phyloP scores from a whole-genome alignment of 208 protist species.

The Wallacemonas collosoma region DNA sequence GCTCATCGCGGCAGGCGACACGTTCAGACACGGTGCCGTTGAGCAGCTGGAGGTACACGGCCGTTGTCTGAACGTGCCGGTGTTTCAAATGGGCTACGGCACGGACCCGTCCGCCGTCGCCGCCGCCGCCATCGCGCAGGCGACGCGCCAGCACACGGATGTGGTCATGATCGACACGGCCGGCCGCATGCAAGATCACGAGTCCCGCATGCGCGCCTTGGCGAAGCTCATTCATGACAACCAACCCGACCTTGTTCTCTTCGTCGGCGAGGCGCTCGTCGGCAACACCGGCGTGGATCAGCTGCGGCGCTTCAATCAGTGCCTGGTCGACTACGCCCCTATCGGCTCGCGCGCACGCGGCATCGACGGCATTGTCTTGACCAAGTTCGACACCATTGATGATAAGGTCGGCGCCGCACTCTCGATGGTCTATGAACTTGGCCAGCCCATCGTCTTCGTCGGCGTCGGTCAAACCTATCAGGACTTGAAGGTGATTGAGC shows the following conservation, averaged over 20 bases:
- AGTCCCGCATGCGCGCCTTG: slow-evolving; percentile 98
- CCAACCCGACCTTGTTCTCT: slow-evolving; percentile 97
- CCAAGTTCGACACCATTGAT: slow-evolving; percentile 99
- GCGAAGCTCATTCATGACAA: slow-evolving; percentile 98
- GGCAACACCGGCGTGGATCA: slow-evolving; percentile 99
- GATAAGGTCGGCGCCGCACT: slow-evolving; percentile 99
- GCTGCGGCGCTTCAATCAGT: slow-evolving; percentile 97
- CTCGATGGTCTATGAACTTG: slow-evolving; percentile 99
- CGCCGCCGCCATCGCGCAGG: slow-evolving; percentile 91
- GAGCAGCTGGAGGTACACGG: slow-evolving; percentile 99
- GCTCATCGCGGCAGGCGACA: slow-evolving; percentile 99
- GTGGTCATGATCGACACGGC: slow-evolving; percentile 99
- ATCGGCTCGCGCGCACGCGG: slow-evolving; percentile 73
- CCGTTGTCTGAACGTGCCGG: slow-evolving; percentile 87
- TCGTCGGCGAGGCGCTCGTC: slow-evolving; percentile 99
- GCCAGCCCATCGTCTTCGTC: slow-evolving; percentile 99
- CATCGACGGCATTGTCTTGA: slow-evolving; percentile 99
- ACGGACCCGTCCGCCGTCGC: slow-evolving; percentile 96
- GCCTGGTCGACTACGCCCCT: slow-evolving; percentile 92
- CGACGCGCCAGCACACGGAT: slow-evolving; percentile 84
- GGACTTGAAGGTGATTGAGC: slow-evolving; percentile 96
- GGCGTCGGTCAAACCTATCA: slow-evolving; percentile 99
- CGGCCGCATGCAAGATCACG: slow-evolving; percentile 99
- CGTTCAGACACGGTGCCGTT: slow-evolving; percentile 99
- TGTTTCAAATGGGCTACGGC: slow-evolving; percentile 98